A percentile compares a stretch with the other conserved stretches of the same genome.
phyloP scores from a whole-genome alignment of 2,329 filamentous ascomycete genomes.

The Botrytis fabae region DNA sequence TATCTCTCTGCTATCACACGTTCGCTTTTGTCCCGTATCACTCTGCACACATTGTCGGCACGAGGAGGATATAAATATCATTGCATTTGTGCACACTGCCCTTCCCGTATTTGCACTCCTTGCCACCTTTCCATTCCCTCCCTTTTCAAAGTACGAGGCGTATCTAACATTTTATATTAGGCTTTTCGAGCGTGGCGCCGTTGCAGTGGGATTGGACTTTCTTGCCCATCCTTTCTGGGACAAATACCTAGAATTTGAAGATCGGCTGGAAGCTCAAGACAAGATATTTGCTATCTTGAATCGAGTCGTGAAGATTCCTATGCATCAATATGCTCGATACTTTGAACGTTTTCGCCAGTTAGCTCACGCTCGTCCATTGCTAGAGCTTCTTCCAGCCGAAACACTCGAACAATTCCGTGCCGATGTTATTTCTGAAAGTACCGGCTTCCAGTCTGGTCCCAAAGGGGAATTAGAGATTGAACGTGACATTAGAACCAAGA shows the following conservation, averaged over 20 bases:
- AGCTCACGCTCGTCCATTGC: conserved; percentile 69
- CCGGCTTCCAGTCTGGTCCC: conserved; percentile 51
- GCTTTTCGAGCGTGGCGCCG: conserved; percentile 86
- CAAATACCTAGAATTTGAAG: conserved; percentile 97
- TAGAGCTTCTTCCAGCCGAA: conserved; percentile 70
- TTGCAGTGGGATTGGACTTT: conserved; percentile 87
- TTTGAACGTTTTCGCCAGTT: conserved; percentile 86
- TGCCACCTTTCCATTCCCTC: conserved; percentile 42
- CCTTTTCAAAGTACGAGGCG: conserved; percentile 26
- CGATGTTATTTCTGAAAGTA: conserved; percentile 68
- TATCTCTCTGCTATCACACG: conserved; percentile 51
- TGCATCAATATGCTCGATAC: conserved; percentile 94
- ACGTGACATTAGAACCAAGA: conserved; percentile 73
- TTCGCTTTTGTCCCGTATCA: conserved; percentile 46
- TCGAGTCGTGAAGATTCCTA: conserved; percentile 83
- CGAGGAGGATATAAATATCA: conserved; percentile 49
- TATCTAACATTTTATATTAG: conserved; percentile 50
- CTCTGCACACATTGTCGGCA: conserved; percentile 42
- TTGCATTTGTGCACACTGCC: conserved; percentile 54
- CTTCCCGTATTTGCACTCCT: conserved; percentile 63
- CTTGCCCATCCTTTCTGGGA: conserved; percentile 97
- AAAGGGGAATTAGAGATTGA: conserved; percentile 79
- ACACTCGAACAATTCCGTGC: conserved; percentile 66
- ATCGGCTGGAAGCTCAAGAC: conserved; percentile 80
- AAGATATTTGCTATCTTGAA: conserved; percentile 81